Evolutionary conservation across 2,329 filamentous ascomycete genomes (phyloP), one percentile per base, ranked within the genome.

Genomic region (Aureobasidium uvarum): DNA sequence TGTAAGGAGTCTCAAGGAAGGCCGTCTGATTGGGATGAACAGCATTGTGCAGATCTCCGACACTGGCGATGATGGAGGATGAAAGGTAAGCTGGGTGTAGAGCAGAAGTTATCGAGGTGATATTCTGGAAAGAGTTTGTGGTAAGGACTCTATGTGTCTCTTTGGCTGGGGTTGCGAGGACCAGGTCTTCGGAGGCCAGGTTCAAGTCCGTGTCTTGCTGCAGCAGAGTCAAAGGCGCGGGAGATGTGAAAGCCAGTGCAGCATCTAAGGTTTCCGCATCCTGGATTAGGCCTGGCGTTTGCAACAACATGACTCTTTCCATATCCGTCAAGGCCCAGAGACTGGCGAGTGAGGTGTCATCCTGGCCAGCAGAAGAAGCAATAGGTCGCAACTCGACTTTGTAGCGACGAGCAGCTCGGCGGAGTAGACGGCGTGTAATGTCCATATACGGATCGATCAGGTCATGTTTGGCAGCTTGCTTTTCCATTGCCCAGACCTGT

Each of bases 251-350:
- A 1, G 77, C 78, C 50, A 80, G 74, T 39, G 78, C 65, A 16
- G 75, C 75, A 69, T 82, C 81, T 65, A 83, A 69, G 1, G 78
- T 76, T n/a, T 77, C 76, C 13, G 80, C 77, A 67, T 82, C 79
- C 20, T 81, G 73, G 50, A 83, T 67, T 25, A 80, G 68, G 0
- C 81, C 81, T 0, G 81, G 80, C 1, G 76, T 75, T 31, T 79
- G 75, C 38, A 83, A 73, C 51, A 77, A 76, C 33, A 83, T 71
- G 11, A 81, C 70, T 8, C 80, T 74, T 67, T 82, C 79, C 56
- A 80, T 79, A 39, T 79, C 78, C 31, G 75, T 74, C 36, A 82
- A 71, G 5, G 75, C 77, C 64, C 78, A 81, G 0, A 81, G 71
- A 67, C 74, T 79, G n/a, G 78, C 78, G 5, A 81, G 73, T 14